Base-by-base conservation (phyloP, 1,284 basidiomycete genomes). In the Cryptococcus maquisensis region DNA sequence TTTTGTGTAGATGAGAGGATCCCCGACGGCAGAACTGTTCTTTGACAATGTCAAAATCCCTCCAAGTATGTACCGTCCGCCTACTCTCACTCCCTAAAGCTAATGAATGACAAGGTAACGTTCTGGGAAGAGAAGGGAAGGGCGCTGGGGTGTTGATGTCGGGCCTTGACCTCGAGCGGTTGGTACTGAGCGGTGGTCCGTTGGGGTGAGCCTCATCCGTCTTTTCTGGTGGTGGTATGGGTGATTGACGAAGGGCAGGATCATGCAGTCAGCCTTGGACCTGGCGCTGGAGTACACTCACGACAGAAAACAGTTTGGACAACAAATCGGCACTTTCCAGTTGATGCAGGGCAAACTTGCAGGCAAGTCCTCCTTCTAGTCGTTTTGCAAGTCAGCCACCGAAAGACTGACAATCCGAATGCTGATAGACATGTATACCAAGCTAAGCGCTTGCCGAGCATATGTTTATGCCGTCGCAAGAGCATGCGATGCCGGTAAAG, bases 221-320 rank as follows among this genome's bases (percentile, higher is more conserved):
- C 36, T 20, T 15, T 2, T 10, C 12, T 28, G 42, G n/a, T n/a
- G 9, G n/a, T 20, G 28, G 50, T 42, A n/a, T 16, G 18, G 15
- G 5, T 21, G 32, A 24, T 2, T 15, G n/a, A 39, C 28, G 37
- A 3, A 28, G 13, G 3, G 15, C 28, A 90, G 89, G n/a, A 80
- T 97, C 57, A 95, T 94, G 90, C 94, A 97, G 76, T 86, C 90
- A 3, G 90, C 93, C 2, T 93, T 96, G 68, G 90, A 96, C 75
- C 82, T 87, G 63, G 85, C 90, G 3, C 79, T 94, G 3, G 85
- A 88, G 66, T 97, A 97, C 71, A 83, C 92, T 8, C 93, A 97
- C 72, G 85, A 93, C 57, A 82, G 93, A 61, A 85, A 91, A 74
- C 93, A 97, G 71, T 97, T 97, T 66, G 88, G 86, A 40, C 82